Base-by-base conservation (phyloP, 768 basidiomycete species). In the Rhodotorula taiwanensis region DNA sequence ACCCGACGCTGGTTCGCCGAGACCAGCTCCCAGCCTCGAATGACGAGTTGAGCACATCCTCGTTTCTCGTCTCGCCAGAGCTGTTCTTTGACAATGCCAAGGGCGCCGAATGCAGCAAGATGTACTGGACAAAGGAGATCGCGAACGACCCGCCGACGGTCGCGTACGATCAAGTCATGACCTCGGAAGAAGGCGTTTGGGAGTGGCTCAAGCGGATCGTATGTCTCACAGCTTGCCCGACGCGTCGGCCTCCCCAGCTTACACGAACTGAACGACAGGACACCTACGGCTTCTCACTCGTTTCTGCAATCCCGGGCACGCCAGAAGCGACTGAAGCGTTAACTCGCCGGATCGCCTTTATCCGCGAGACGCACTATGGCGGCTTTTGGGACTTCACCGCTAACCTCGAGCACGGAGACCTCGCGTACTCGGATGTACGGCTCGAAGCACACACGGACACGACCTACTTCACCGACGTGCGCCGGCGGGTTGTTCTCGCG, bases 361-460 rank as follows among this genome's bases (percentile, higher is more conserved):
- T 95, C 61, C 83, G 93, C 48, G 85, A 94, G 75, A 97, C 94
- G 0, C 84, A 86, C 55, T 86, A 98, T 72, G 94, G 93, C 39
- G 85, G 84, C 60, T 93, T 97, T 76, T 99, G 94, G 93, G 90
- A 97, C 72, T 94, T 98, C 72, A 95, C 91, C 1, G 84, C 93
- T 1, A 85, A 94, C 73, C 80, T 93, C 27, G 84, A 86, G 23
- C 90, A 86, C 71, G 91, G 91, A 18, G 94, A 99, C 75, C 87
- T 91, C 13, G 92, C 94, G 0, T 99, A 99, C 77, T 90, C 91
- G 7, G 88, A 85, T 10, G 76, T 94, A 49, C 87, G 86, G 1
- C 83, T 99, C 11, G 84, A 83, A 6, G 91, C 89, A 0, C 94
- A 99, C 74, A 86, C 85, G 1, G 85, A 87, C 66, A 84, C 80